Evolutionary conservation across 2,329 filamentous ascomycete species (phyloP).

Genomic region (Hirsutella rhossiliensis): DNA sequence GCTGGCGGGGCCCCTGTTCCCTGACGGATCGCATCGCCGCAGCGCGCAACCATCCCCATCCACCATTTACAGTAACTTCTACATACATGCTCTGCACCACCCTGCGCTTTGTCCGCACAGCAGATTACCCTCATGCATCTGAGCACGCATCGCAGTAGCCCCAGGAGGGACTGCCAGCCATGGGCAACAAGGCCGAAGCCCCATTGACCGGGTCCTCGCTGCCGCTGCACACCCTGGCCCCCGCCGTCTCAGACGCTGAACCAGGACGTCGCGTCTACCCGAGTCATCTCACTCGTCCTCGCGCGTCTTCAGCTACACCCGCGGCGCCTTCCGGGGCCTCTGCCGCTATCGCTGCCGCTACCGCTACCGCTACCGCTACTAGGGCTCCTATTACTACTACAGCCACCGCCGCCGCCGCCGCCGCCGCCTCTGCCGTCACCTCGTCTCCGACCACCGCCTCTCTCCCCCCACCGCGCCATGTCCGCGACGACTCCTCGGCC

Average conservation of each 20-base stretch:
- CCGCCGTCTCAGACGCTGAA: constrained; percentile 11
- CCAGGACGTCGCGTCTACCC: background rate
- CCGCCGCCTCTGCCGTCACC: constrained; percentile 2
- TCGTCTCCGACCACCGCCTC: constrained; percentile 1
- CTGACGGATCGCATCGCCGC: too few species aligned
- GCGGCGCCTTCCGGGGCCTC: background rate
- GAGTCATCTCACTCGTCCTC: background rate
- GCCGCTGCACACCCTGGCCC: constrained; percentile 18
- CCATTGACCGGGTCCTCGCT: too few species aligned
- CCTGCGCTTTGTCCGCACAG: too few species aligned
- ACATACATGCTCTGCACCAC: too few species aligned
- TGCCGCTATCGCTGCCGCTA: background rate
- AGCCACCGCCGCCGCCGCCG: background rate
- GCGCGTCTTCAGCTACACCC: background rate
- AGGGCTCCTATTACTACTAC: background rate
- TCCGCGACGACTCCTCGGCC: constrained; percentile 3
- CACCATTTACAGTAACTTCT: too few species aligned
- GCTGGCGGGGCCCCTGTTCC: too few species aligned
- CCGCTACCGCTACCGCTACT: background rate
- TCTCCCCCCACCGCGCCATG: constrained; percentile 8
- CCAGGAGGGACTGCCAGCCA: too few species aligned
- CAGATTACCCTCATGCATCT: too few species aligned
- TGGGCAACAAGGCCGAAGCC: too few species aligned
- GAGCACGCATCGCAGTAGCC: too few species aligned
- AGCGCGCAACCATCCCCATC: too few species aligned